phyloP scores from a whole-genome alignment of 2,329 filamentous ascomycete genomes.

The Rhytidhysteron rufulum region DNA sequence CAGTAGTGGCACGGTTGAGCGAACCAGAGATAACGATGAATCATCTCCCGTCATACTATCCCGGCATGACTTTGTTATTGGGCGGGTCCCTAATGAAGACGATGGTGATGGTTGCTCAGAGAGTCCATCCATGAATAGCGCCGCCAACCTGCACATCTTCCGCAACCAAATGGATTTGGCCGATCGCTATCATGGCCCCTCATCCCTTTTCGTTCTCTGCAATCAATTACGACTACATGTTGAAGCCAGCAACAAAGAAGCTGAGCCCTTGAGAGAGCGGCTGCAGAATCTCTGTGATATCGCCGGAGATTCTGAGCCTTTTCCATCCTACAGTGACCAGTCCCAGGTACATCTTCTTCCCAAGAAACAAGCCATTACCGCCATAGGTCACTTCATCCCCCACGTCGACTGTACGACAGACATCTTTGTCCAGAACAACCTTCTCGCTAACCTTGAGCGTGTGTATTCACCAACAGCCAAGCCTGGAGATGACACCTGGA shows the following conservation, averaged over 20 bases:
- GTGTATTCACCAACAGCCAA: conserved; percentile 1
- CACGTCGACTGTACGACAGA: conserved; percentile 4
- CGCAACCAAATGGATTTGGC: conserved; percentile 3
- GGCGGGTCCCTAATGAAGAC: background rate
- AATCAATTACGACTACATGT: conserved; percentile 1
- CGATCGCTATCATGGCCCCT: conserved; percentile 4
- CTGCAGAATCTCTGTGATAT: conserved; percentile 4
- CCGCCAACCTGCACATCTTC: conserved; percentile 3
- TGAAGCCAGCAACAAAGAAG: background rate
- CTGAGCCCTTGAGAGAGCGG: background rate
- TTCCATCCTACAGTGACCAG: background rate
- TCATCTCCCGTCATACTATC: background rate
- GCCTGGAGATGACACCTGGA: conserved; percentile 4
- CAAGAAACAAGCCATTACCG: conserved; percentile 3
- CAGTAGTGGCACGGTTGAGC: no score
- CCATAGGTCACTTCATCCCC: conserved; percentile 4
- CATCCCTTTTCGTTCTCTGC: conserved; percentile 5
- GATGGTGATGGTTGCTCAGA: background rate
- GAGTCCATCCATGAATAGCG: no score
- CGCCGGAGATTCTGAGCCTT: conserved; percentile 2
- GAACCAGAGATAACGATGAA: conserved; percentile 4
- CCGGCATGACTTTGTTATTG: background rate
- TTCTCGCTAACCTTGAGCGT: conserved; percentile 4
- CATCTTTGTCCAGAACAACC: conserved; percentile 2
- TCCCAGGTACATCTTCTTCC: conserved; percentile 1